A percentile compares a stretch with the other conserved stretches of the same genome.
These are phyloP conservation scores for Serendipita sp. DNA, from an alignment of 768 basidiomycete species.

Conservation along the genomic window DNA sequence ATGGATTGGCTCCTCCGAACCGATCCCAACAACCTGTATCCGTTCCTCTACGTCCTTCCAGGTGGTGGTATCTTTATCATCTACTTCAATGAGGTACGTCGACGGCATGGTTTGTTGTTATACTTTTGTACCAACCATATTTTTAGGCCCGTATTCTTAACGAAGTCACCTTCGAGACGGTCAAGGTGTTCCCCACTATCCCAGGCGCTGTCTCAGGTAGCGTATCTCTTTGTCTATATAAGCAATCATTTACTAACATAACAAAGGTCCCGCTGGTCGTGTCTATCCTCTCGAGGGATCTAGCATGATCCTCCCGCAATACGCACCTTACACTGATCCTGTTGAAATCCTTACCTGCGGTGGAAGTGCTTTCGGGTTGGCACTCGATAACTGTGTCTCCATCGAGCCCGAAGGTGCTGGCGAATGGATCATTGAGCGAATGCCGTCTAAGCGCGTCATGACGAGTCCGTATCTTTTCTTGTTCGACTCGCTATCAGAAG, in stretches of 20 bases:
- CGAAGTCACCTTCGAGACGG: constrained; percentile 46
- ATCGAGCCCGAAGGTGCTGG: constrained; percentile 49
- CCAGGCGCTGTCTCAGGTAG: constrained; percentile 34
- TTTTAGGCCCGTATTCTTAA: constrained; percentile 47
- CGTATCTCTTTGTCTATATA: background rate
- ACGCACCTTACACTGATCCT: constrained; percentile 45
- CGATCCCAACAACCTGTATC: constrained; percentile 69
- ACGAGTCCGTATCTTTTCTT: background rate
- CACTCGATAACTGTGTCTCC: constrained; percentile 33
- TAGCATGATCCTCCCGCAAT: constrained; percentile 26
- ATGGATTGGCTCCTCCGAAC: constrained; percentile 29
- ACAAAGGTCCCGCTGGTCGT: constrained; percentile 10
- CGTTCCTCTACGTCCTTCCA: constrained; percentile 58
- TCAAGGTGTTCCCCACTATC: constrained; percentile 18
- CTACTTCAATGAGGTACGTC: constrained; percentile 49
- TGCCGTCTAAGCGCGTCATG: constrained; percentile 43
- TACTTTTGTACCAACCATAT: no score
- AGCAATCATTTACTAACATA: background rate
- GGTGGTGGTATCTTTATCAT: constrained; percentile 56
- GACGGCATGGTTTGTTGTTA: no score
- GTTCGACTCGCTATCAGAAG: no score
- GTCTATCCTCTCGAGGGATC: constrained; percentile 15
- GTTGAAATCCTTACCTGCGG: constrained; percentile 13
- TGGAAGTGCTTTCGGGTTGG: constrained; percentile 13
- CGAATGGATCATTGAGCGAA: constrained; percentile 60